Evolutionary conservation across 2,329 filamentous ascomycete species (phyloP), one percentile per base, ranked within the genome.

Genomic region (Fusarium pseudocircinatum): DNA sequence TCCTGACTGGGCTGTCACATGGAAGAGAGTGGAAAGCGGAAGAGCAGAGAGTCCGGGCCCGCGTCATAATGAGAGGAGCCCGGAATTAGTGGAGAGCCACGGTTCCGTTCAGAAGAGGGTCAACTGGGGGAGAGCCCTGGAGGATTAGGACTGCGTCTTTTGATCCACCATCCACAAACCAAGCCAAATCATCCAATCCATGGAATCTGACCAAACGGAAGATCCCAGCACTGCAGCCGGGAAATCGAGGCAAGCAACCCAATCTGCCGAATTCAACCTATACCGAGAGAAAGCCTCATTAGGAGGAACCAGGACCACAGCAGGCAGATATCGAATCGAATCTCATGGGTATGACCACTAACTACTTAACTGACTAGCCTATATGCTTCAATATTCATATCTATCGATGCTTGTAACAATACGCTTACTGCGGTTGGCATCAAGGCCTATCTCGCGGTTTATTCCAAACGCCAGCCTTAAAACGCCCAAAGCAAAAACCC

Each of bases 401-500:
- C 54, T 74, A 74, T 63, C 58, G 40, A 52, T 43, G 57, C 50
- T 54, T 49, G 43, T 30, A 47, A 72, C 24, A 68, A 69, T 72
- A 40, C 71, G 71, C 69, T 63, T 46, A 54, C 61, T 69, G 72
- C 58, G 72, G 72, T 58, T 60, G 71, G 62, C 71, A 53, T 68
- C 70, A 73, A 69, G 61, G 58, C 70, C 53, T 46, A 50, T 73
- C 70, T 70, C 71, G 67, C 67, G 26, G 56, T 67, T 28, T 73
- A 60, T 58, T 65, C 54, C 42, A 60, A 75, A 74, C 69, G 44
- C 72, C 72, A 59, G 43, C 59, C 72, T 64, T 56, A 36, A 63
- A 74, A 74, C 69, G 69, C 72, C 69, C 56, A 69, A 77, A 69
- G 53, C 75, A 69, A 39, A 30, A 62, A 36, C 58, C 60, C 73